phyloP scores from a whole-genome alignment of 1,139 yeast species.

The Lodderomyces beijingensis region DNA sequence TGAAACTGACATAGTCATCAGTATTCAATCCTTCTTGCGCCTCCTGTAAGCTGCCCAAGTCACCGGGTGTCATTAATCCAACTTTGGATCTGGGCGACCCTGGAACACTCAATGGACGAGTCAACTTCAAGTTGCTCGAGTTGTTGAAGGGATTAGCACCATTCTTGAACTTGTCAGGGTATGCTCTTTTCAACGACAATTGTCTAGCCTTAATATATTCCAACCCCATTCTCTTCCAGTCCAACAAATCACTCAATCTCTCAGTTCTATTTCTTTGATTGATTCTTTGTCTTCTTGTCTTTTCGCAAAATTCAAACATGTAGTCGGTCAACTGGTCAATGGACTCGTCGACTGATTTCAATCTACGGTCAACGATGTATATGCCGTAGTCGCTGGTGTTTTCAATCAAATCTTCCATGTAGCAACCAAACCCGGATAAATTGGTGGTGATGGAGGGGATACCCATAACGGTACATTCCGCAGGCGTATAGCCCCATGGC shows the following conservation, averaged over 20 bases:
- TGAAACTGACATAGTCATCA: slow-evolving; percentile 80
- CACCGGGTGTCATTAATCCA: slow-evolving; percentile 94
- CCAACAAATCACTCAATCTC: slow-evolving; percentile 84
- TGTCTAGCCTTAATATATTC: slow-evolving; percentile 95
- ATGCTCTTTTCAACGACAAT: slow-evolving; percentile 86
- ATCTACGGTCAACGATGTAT: slow-evolving; percentile 91
- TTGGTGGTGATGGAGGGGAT: slow-evolving; percentile 98
- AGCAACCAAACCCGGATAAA: slow-evolving; percentile 95
- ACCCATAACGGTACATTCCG: slow-evolving; percentile 99
- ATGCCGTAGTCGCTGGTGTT: slow-evolving; percentile 94
- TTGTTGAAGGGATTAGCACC: slow-evolving; percentile 60
- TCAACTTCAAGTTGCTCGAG: slow-evolving; percentile 58
- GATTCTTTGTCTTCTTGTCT: slow-evolving; percentile 94
- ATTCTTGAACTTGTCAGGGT: slow-evolving; percentile 76
- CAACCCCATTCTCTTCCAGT: slow-evolving; percentile 97
- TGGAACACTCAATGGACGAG: slow-evolving; percentile 91
- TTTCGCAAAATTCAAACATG: slow-evolving; percentile 84
- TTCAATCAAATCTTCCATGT: slow-evolving; percentile 97
- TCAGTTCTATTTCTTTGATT: slow-evolving; percentile 98
- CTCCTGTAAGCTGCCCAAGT: slow-evolving; percentile 93
- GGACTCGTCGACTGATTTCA: slow-evolving; percentile 90
- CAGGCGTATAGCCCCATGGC: slow-evolving; percentile 99
- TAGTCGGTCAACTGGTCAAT: slow-evolving; percentile 85
- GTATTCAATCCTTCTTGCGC: slow-evolving; percentile 68
- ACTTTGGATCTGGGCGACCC: slow-evolving; percentile 74